A percentile compares a stretch with the other conserved stretches of the same genome.
Conservation (phyloP, 169 alveolate species). For the Cryptosporidium baileyi region DNA sequence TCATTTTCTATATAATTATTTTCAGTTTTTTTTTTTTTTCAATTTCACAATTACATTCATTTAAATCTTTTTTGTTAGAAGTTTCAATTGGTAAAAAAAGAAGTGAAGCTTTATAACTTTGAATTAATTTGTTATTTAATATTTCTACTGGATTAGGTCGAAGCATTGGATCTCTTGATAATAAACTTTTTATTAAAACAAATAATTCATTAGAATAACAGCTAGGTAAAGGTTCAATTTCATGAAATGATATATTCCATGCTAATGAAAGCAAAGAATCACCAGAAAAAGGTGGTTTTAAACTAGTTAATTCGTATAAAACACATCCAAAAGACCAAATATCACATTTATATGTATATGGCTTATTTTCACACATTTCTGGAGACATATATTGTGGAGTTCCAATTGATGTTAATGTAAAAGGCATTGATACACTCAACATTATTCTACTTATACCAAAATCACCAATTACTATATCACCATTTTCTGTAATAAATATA, state of each 20-base stretch:
- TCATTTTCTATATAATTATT: background rate
- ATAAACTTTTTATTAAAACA: constrained; percentile 12
- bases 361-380: constrained; percentile 88
- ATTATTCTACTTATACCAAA: constrained; percentile 90
- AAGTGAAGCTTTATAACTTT: background rate
- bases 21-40: background rate
- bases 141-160: constrained; percentile 48
- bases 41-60: background rate
- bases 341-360: constrained; percentile 90
- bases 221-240: constrained; percentile 44
- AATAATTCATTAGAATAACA: constrained; percentile 40
- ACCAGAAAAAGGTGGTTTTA: constrained; percentile 87
- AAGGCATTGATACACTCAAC: constrained; percentile 80
- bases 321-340: constrained; percentile 94
- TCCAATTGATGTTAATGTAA: constrained; percentile 88
- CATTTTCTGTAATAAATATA: constrained; percentile 83
- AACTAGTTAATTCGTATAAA: constrained; percentile 88
- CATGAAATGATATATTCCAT: constrained; percentile 66
- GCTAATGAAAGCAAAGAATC: constrained; percentile 73
- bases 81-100: background rate
- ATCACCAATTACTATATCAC: constrained; percentile 88
- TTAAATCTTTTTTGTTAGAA: background rate
- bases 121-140: background rate
- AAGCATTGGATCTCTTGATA: constrained; percentile 39
- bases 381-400: constrained; percentile 91